phyloP scores from a whole-genome alignment of 2,329 filamentous ascomycete species.

The Trichoderma afroharzianum region DNA sequence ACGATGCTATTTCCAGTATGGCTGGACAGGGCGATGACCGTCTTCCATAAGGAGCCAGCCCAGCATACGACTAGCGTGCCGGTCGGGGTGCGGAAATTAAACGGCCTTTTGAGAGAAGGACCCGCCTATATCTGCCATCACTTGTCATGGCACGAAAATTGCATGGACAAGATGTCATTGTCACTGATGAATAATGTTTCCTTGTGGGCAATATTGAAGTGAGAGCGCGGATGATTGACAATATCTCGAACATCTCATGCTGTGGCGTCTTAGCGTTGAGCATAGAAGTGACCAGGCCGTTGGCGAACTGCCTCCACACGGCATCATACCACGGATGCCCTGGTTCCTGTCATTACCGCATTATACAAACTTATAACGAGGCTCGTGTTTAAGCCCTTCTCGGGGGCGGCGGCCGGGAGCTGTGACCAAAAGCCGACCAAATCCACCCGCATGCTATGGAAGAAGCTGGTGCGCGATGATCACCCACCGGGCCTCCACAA shows the following conservation, averaged over 20 bases:
- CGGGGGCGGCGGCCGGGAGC: background rate
- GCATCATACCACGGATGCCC: background rate
- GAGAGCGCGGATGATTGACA: background rate
- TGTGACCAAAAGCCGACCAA: background rate
- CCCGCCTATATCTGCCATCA: background rate
- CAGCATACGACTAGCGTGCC: background rate
- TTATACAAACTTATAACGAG: background rate
- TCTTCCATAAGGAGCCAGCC: background rate
- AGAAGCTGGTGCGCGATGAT: background rate
- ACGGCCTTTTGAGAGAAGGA: background rate
- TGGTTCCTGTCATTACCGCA: background rate
- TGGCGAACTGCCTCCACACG: background rate
- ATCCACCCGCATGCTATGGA: background rate
- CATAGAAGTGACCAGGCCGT: background rate
- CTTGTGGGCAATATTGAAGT: background rate
- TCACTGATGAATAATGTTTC: background rate
- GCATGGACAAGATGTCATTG: background rate
- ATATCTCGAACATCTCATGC: background rate
- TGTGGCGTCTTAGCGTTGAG: background rate
- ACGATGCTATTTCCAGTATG: background rate
- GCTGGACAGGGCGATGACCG: background rate
- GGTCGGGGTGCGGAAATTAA: constrained; percentile 5
- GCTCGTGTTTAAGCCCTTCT: background rate
- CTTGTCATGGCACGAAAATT: background rate
- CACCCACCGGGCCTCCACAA: background rate